Conservation (phyloP, 2,329 filamentous ascomycete species). For the Monilinia aucupariae region DNA sequence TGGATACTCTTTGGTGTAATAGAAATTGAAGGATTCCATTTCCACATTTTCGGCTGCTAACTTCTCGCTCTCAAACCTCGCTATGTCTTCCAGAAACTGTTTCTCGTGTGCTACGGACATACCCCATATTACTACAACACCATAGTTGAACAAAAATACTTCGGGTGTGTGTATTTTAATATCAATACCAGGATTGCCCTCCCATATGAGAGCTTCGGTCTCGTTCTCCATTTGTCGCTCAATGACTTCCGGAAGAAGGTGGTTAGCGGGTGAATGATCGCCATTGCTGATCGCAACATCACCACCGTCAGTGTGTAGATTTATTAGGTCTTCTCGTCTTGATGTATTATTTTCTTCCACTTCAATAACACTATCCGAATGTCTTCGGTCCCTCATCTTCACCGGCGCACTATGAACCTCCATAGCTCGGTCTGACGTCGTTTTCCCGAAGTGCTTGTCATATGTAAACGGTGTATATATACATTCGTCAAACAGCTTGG, state of each 20-base stretch:
- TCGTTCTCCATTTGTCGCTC: conserved; percentile 38
- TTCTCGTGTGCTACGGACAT: conserved; percentile 90
- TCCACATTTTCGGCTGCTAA: conserved; percentile 83
- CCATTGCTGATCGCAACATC: conserved; percentile 36
- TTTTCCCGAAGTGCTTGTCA: conserved; percentile 39
- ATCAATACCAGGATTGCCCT: conserved; percentile 65
- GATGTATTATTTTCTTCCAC: conserved; percentile 54
- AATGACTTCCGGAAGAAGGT: conserved; percentile 27
- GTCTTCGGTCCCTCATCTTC: conserved; percentile 58
- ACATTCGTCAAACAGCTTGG: conserved; percentile 94
- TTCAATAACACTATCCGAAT: conserved; percentile 70
- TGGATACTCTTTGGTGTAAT: conserved; percentile 97
- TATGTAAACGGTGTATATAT: conserved; percentile 95
- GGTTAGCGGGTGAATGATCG: conserved; percentile 21
- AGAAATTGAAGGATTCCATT: conserved; percentile 98
- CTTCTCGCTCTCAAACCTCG: conserved; percentile 91
- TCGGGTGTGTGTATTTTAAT: conserved; percentile 87
- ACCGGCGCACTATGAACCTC: conserved; percentile 34
- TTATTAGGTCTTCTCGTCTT: conserved; percentile 56
- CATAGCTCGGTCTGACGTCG: conserved; percentile 33
- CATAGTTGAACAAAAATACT: conserved; percentile 94
- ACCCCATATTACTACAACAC: conserved; percentile 96
- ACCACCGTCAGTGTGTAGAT: conserved; percentile 44
- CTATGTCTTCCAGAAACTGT: conserved; percentile 85
- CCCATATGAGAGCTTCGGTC: conserved; percentile 26